Evolutionary conservation across 148 eudicot genomes (phyloP).

Genomic region (Dianthus caryophyllus): DNA sequence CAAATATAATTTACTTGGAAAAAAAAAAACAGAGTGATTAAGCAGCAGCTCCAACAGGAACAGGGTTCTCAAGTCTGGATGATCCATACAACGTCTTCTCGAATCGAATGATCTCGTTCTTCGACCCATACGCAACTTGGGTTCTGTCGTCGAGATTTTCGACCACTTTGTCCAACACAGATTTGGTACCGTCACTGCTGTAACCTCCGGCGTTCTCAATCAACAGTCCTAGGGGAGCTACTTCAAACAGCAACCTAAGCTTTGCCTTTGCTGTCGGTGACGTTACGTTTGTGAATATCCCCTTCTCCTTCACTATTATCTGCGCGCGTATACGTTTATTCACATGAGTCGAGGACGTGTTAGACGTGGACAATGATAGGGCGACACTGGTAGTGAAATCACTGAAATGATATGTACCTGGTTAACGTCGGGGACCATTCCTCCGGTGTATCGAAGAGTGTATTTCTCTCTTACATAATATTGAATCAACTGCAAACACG

Average conservation of each 20-base stretch:
- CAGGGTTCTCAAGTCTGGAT: slow-evolving; percentile 75
- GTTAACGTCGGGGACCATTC: slow-evolving; percentile 99
- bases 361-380: neutral
- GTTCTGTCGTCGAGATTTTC: slow-evolving; percentile 77
- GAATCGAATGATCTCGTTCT: slow-evolving; percentile 84
- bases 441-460: slow-evolving; percentile 99
- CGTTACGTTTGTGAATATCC: slow-evolving; percentile 84
- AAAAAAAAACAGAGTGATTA: slow-evolving; percentile 22
- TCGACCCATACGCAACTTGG: slow-evolving; percentile 97
- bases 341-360: neutral
- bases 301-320: slow-evolving; percentile 98
- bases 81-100: slow-evolving; percentile 91
- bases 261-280: slow-evolving; percentile 96
- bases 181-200: slow-evolving; percentile 86
- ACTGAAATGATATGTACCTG: slow-evolving; percentile 44
- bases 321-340: slow-evolving; percentile 24
- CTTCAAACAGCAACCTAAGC: slow-evolving; percentile 86
- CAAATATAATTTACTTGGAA: neutral
- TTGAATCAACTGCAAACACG: slow-evolving; percentile 60
- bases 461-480: slow-evolving; percentile 88
- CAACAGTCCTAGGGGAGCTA: slow-evolving; percentile 89
- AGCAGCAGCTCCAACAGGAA: slow-evolving; percentile 85
- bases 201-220: slow-evolving; percentile 90
- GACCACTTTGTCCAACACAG: slow-evolving; percentile 81
- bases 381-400: neutral